Evolutionary conservation across 768 basidiomycete genomes (phyloP), one percentile per base, ranked within the genome.

Genomic region (Collybia nuda): DNA sequence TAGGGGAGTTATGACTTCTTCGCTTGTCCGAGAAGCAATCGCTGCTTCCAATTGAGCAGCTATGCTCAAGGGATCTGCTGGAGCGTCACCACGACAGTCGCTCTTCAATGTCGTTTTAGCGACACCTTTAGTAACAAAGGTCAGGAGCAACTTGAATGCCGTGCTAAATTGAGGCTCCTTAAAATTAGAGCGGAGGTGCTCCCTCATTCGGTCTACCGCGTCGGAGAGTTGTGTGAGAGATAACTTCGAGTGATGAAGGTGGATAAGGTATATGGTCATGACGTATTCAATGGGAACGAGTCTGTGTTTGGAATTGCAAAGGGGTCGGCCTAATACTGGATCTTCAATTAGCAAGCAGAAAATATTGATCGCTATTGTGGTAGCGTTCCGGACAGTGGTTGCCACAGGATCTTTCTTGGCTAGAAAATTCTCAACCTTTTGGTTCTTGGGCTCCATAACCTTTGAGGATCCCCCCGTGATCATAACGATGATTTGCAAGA

Each of bases 221-320:
- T 69, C 67, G 7, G 74, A 69, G 28, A 80, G 65, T 48, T 80
- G 76, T 1, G 62, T 60, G 24, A 74, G 62, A 0, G 71, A 70
- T 5, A 73, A 45, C 3, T 44, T 56, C 36, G 58, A 36, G 32
- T 67, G 62, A 53, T 72, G 65, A 36, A 70, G 47, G 47, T 66
- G 62, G 17, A 82, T 70, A 53, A 80, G 58, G 48, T 72, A 66
- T 17, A 64, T 69, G 0, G 71, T 63, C 68, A 75, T 73, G 48
- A 80, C 70, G 55, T 78, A 76, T 50, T 76, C 76, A 36, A 73
- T 67, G 1, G 76, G 72, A 7, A 74, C 67, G 4, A 77, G 65
- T 17, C 57, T 60, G 43, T 65, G 62, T 19, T 15, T 8, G 60
- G 57, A 3, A 48, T 44, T 40, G 1, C 37, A 21, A 2, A 71